A percentile compares a stretch with the other conserved stretches of the same genome.
phyloP scores from a whole-genome alignment of 2,329 filamentous ascomycete species.

The Aspergillus fructus region DNA sequence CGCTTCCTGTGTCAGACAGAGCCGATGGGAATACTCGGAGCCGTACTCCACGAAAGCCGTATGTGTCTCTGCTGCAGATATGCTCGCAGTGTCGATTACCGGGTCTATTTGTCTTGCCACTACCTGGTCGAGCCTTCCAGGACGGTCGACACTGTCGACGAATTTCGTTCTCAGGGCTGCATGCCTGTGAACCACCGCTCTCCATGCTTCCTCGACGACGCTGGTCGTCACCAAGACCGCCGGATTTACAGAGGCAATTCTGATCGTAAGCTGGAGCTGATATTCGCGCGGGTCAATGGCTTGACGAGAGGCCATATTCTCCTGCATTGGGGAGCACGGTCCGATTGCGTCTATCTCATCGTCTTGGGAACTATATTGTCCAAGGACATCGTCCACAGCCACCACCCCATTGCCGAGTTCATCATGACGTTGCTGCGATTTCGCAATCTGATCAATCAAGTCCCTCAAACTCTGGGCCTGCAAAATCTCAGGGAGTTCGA shows the following conservation, averaged over 20 bases:
- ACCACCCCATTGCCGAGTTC: not conserved
- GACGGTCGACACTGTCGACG: not conserved
- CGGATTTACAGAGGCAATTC: not conserved
- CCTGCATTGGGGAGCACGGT: not conserved
- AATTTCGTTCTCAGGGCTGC: not conserved
- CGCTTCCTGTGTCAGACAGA: not conserved
- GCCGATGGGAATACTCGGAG: not conserved
- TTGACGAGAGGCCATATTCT: not conserved
- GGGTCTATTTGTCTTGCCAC: not conserved
- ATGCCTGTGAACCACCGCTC: not conserved
- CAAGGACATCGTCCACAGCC: not conserved
- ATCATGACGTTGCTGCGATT: not conserved
- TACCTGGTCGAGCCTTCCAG: not conserved
- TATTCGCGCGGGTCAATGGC: not conserved
- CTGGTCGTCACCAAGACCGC: not conserved
- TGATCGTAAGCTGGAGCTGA: not conserved
- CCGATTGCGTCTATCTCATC: not conserved
- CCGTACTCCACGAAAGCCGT: not conserved
- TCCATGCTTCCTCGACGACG: not conserved
- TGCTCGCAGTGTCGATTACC: not conserved
- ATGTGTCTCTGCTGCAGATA: not conserved
- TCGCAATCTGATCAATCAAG: not conserved
- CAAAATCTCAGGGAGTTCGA: not conserved
- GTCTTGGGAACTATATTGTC: not conserved
- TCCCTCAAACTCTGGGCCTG: not conserved